A percentile compares a stretch with the other conserved stretches of the same genome.
Evolutionary conservation across 139 green algal genomes (phyloP).

Genomic region (Chlorella sp.): DNA sequence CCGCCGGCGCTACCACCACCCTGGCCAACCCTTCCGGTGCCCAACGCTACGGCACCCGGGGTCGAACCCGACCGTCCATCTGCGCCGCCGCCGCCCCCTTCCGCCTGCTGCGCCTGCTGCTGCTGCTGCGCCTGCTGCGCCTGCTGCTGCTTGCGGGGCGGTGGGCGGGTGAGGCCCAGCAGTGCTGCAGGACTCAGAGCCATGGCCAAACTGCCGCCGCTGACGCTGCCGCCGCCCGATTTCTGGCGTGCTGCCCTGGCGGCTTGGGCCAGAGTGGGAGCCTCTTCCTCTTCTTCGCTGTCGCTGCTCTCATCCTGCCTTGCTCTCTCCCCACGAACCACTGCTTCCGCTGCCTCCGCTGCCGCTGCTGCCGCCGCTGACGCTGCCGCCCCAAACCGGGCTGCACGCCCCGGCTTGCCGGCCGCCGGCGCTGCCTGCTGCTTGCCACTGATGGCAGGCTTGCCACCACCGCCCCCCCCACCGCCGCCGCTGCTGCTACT

Average conservation of each 20-base stretch:
- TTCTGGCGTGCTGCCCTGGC: neutral
- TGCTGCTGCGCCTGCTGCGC: slow-evolving; percentile 4
- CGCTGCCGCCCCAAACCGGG: neutral
- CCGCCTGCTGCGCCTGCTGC: neutral
- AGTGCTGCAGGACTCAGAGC: neutral
- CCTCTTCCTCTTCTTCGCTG: slow-evolving; percentile 1
- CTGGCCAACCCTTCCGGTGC: neutral
- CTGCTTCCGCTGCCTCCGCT: neutral
- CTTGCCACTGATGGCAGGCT: neutral
- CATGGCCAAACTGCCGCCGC: neutral
- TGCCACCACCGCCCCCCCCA: neutral
- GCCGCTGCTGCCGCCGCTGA: neutral
- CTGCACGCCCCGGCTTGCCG: neutral
- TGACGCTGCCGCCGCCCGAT: too few relatives aligned
- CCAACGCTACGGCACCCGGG: too few relatives aligned
- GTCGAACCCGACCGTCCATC: neutral
- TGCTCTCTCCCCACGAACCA: too few relatives aligned
- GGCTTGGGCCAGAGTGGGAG: neutral
- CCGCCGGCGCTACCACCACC: neutral
- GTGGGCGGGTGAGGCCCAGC: neutral
- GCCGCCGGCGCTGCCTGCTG: neutral
- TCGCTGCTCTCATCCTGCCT: slow-evolving; percentile 13
- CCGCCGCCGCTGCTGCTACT: neutral
- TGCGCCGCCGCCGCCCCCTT: neutral
- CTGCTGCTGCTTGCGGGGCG: neutral